phyloP scores from a whole-genome alignment of 1,284 basidiomycete species.

The Moniliophthora roreri region DNA sequence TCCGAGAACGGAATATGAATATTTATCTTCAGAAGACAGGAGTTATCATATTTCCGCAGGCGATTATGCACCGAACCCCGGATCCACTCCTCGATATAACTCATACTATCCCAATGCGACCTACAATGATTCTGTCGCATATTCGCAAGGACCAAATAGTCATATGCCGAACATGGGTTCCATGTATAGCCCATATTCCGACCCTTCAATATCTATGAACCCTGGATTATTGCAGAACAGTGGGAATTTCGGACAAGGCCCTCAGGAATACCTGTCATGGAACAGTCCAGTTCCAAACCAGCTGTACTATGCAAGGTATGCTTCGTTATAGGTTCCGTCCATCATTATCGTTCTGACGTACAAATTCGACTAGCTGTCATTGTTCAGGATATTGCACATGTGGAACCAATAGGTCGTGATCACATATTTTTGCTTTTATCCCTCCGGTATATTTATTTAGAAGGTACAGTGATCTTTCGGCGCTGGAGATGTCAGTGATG shows the following conservation, averaged over 20 bases:
- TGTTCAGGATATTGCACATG: no score
- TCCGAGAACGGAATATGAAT: not conserved
- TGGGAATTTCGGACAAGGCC: slow-evolving; percentile 1
- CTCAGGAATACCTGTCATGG: slow-evolving; percentile 4
- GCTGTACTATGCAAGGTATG: slow-evolving; percentile 5
- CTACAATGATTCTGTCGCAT: not conserved
- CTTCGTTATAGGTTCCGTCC: not conserved
- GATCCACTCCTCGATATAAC: slow-evolving; percentile 5
- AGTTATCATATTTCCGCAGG: slow-evolving; percentile 1
- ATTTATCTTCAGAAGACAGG: not conserved
- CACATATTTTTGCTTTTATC: no score
- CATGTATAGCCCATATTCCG: not conserved
- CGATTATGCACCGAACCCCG: slow-evolving; percentile 1
- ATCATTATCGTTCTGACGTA: no score
- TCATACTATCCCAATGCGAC: not conserved
- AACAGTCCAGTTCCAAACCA: not conserved
- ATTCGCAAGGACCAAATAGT: not conserved
- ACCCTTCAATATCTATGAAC: slow-evolving; percentile 1
- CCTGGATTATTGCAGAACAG: not conserved
- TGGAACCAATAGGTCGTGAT: no score
- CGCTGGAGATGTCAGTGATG: not conserved
- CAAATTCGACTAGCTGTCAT: no score
- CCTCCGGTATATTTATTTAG: no score
- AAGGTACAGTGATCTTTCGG: no score
- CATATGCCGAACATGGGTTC: not conserved